Conservation (phyloP, 306 rosid genomes). For the Argentina anserina region DNA sequence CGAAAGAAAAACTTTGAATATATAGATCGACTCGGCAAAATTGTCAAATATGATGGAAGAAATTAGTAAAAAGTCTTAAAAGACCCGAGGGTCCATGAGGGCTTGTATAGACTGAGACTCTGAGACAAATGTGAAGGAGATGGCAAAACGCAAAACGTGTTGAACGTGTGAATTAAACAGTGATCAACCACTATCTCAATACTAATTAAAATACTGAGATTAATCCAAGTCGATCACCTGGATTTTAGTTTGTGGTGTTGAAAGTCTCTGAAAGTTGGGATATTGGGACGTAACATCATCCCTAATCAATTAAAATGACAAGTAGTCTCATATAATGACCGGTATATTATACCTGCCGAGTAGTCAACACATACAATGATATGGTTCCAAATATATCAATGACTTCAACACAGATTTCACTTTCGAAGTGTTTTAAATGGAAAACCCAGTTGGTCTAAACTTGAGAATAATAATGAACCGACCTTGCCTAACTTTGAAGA, state of each 20-base stretch:
- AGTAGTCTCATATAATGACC: background rate
- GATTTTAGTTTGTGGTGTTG: background rate
- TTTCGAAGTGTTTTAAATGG: background rate
- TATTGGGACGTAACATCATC: background rate
- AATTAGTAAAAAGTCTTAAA: background rate
- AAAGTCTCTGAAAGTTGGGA: background rate
- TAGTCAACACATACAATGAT: background rate
- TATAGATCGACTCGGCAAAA: no score
- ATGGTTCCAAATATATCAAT: background rate
- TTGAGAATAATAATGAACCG: conserved; percentile 19
- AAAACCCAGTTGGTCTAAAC: conserved; percentile 2
- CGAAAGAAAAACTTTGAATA: no score
- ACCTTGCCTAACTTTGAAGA: conserved; percentile 44
- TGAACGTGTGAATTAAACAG: background rate
- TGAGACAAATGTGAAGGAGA: no score
- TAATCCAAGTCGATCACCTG: background rate
- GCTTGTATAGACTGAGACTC: background rate
- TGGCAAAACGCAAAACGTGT: background rate
- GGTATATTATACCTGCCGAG: background rate
- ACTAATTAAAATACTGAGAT: background rate
- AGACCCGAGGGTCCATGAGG: background rate
- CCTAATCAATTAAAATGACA: background rate
- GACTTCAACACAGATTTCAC: background rate
- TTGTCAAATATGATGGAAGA: background rate
- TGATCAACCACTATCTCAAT: background rate